phyloP scores from a whole-genome alignment of 495 filamentous ascomycete genomes.

The Podospora tetraspora region DNA sequence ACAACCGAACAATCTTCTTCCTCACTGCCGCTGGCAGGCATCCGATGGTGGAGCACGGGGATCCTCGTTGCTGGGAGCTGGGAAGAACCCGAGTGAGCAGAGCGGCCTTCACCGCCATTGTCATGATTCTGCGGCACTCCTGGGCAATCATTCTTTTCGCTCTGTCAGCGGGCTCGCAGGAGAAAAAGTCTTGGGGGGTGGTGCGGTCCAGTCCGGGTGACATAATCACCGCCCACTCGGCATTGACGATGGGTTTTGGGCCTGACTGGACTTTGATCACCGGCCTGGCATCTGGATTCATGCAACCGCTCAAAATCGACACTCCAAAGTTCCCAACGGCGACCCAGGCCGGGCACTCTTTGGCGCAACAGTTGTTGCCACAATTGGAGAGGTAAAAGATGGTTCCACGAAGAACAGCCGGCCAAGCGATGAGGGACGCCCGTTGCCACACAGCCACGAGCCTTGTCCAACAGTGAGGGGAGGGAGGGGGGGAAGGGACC shows the following conservation, averaged over 20 bases:
- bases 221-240: slow-evolving; percentile 11
- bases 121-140: slow-evolving; percentile 2
- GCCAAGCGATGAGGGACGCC: background rate
- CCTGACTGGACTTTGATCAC: slow-evolving; percentile 4
- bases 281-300: background rate
- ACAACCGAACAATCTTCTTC: background rate
- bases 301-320: background rate
- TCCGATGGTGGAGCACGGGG: background rate
- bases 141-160: slow-evolving; percentile 2
- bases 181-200: background rate
- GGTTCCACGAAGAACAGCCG: background rate
- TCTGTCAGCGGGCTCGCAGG: background rate
- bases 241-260: slow-evolving; percentile 9
- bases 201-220: slow-evolving; percentile 10
- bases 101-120: slow-evolving; percentile 8
- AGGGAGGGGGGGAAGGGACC: background rate
- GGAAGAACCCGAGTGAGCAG: background rate
- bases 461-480: background rate
- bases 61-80: slow-evolving; percentile 11
- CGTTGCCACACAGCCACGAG: slow-evolving; percentile 15
- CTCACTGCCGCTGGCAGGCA: background rate
- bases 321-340: background rate
- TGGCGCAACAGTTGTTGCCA: background rate
- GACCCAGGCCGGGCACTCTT: background rate
- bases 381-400: background rate